These are phyloP conservation scores for Eucalyptus sideroxylon DNA, from an alignment of 345 rosid genomes.

Conservation along the genomic window DNA sequence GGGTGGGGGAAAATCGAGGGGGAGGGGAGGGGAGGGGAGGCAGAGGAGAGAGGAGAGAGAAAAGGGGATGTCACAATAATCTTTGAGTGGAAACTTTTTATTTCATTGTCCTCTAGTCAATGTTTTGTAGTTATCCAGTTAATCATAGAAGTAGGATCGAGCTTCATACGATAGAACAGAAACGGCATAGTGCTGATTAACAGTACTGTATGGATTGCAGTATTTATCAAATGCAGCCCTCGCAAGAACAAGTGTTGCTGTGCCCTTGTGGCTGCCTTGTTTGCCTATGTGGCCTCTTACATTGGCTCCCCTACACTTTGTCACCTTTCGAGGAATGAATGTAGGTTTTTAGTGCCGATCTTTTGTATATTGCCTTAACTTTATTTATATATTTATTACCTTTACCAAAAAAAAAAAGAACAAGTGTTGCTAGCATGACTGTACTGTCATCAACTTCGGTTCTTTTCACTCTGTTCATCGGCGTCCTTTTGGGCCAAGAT, in stretches of 20 bases:
- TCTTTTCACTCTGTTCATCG: slow-evolving; percentile 85
- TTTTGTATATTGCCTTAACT: too few relatives aligned
- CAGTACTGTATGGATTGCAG: slow-evolving; percentile 17
- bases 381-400: too few relatives aligned
- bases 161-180: not conserved
- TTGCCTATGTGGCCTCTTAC: too few relatives aligned
- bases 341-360: too few relatives aligned
- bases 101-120: not conserved
- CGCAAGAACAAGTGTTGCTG: slow-evolving; percentile 93
- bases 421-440: slow-evolving; percentile 95
- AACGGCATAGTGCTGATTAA: not conserved
- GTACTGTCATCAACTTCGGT: slow-evolving; percentile 91
- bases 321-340: too few relatives aligned
- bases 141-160: not conserved
- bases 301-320: too few relatives aligned
- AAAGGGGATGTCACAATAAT: too few relatives aligned
- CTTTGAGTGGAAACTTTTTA: not conserved
- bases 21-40: too few relatives aligned
- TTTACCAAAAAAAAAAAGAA: too few relatives aligned
- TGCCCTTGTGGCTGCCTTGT: too few relatives aligned
- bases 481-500: slow-evolving; percentile 82
- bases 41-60: too few relatives aligned
- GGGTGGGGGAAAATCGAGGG: too few relatives aligned
- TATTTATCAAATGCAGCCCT: slow-evolving; percentile 96
- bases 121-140: not conserved